Evolutionary conservation across 176 grass and related monocot genomes (phyloP).

Genomic region (Chrysopogon serrulatus): DNA sequence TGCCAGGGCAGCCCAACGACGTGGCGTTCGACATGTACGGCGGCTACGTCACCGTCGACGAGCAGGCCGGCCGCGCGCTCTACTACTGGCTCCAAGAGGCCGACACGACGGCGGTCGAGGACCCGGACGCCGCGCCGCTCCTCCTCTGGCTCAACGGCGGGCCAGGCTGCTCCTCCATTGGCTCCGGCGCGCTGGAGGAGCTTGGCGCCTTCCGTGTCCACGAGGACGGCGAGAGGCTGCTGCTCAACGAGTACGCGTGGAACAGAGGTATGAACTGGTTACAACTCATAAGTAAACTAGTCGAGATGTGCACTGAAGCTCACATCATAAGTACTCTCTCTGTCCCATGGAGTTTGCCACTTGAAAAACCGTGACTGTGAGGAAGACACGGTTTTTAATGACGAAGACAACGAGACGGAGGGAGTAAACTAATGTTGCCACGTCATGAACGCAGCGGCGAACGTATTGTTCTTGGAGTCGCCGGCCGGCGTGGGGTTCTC

Average conservation of each 20-base stretch:
- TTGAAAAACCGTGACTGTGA: too few relatives aligned
- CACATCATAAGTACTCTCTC: too few relatives aligned
- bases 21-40: background rate
- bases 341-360: too few relatives aligned
- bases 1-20: background rate
- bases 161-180: conserved; percentile 59
- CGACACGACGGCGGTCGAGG: background rate
- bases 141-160: conserved; percentile 79
- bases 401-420: too few relatives aligned
- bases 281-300: too few relatives aligned
- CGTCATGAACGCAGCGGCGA: conserved; percentile 64
- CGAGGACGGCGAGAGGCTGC: conserved; percentile 31
- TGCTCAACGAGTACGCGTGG: conserved; percentile 45
- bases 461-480: conserved; percentile 64
- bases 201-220: conserved; percentile 50
- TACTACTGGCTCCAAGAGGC: conserved; percentile 8
- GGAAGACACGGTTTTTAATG: too few relatives aligned
- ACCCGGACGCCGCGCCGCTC: conserved; percentile 22
- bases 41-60: background rate
- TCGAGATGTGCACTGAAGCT: too few relatives aligned
- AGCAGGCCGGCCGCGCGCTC: background rate
- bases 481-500: conserved; percentile 69
- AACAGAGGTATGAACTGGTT: conserved; percentile 24
- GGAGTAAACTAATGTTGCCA: too few relatives aligned
- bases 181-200: conserved; percentile 45